Base-by-base conservation (phyloP, 208 protist genomes). In the Crithidia sp. region DNA sequence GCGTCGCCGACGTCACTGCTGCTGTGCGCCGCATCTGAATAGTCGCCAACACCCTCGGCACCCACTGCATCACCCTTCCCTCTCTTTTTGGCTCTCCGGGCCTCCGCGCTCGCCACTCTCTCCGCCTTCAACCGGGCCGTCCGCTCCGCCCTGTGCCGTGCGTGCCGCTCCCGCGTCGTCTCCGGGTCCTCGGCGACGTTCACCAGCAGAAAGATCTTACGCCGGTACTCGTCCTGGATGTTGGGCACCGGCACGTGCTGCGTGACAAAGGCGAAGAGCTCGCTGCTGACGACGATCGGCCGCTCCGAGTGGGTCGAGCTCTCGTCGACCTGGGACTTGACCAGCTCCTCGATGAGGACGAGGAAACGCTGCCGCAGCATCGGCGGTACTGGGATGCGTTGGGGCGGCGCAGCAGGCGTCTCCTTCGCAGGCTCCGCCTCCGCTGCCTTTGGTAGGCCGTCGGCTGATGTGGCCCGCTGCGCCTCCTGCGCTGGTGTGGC, bases 181-280 rank as follows among this genome's bases (percentile, higher is more conserved):
- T 82, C 81, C 9, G 77, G 76, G 65, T 87, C 74, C 58, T 91
- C 86, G 10, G 88, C 80, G 19, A 97, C 89, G 63, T 97, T 97
- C 49, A 97, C 90, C 47, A 97, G 79, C 52, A 97, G 79, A 80
- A 92, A 97, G 28, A 97, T 85, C 79, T 97, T 97, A 41, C 92
- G 86, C 5, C 92, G 86, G 79, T 97, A 97, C 69, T 94, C 90
- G 74, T 97, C 92, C 58, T 97, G 92, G 60, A 97, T 95, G 74
- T 95, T 97, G 10, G 92, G 90, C 19, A 97, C 76, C 12, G 84
- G 86, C 9, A 97, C 85, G 69, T 93, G 83, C 44, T 83, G 63
- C 44, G 85, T 88, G 67, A 96, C 83, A 68, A 95, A 96, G 53
- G 74, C 71, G 69, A 90, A 91, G 19, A 96, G 83, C 62, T 89